Evolutionary conservation across 2,329 filamentous ascomycete genomes (phyloP).

Genomic region (Penicillium thymicola): DNA sequence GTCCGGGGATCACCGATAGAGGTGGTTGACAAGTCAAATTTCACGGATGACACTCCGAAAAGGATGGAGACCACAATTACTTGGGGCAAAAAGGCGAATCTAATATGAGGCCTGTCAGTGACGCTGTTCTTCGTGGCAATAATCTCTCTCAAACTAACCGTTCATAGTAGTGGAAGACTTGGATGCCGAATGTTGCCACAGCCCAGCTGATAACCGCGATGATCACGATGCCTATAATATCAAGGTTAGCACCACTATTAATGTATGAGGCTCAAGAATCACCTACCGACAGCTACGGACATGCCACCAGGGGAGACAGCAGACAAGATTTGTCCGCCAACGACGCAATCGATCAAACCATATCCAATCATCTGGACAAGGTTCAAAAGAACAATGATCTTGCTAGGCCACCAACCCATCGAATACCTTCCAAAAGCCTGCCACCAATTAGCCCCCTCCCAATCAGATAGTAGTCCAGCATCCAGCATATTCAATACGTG

Average conservation of each 20-base stretch:
- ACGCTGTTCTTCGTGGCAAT: not conserved
- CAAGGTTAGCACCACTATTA: conserved; percentile 2
- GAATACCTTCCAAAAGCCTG: conserved; percentile 58
- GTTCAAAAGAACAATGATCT: conserved; percentile 61
- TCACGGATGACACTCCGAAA: conserved; percentile 58
- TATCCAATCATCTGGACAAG: conserved; percentile 62
- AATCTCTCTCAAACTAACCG: conserved; percentile 39
- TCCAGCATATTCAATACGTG: not conserved
- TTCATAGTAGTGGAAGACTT: conserved; percentile 66
- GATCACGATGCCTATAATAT: conserved; percentile 53
- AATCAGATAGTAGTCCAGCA: not conserved
- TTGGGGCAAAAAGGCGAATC: conserved; percentile 64
- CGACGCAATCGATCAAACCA: conserved; percentile 60
- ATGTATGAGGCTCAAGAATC: not conserved
- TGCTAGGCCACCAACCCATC: conserved; percentile 65
- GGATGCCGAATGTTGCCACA: conserved; percentile 66
- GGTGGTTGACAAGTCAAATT: conserved; percentile 55
- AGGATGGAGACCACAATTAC: conserved; percentile 60
- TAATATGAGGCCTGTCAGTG: conserved; percentile 14
- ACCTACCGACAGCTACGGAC: conserved; percentile 59
- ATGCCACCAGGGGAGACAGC: conserved; percentile 60
- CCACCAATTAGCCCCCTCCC: not conserved
- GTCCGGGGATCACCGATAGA: conserved; percentile 53
- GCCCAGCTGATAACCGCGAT: conserved; percentile 61
- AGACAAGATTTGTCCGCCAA: conserved; percentile 66